These are phyloP conservation scores for Exobasidium cylindrosporum DNA, from an alignment of 1,284 basidiomycete species.

Conservation along the genomic window DNA sequence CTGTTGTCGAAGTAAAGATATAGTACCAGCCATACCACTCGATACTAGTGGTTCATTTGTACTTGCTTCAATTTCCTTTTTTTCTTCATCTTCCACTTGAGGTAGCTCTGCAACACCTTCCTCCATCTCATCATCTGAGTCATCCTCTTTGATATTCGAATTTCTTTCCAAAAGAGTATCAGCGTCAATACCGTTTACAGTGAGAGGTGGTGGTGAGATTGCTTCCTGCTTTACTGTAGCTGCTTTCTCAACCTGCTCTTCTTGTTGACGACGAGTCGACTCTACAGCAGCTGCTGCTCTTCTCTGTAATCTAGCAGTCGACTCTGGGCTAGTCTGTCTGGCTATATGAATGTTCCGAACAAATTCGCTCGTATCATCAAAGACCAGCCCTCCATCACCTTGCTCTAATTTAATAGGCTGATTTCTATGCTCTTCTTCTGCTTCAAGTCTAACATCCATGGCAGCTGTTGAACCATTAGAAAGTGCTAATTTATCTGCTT, in stretches of 20 bases:
- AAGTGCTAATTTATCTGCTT: constrained; percentile 59
- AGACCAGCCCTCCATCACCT: constrained; percentile 63
- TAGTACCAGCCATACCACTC: constrained; percentile 74
- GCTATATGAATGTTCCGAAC: constrained; percentile 75
- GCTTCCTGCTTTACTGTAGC: constrained; percentile 59
- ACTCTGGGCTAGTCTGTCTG: constrained; percentile 2
- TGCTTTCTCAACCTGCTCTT: constrained; percentile 9
- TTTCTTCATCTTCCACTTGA: constrained; percentile 55
- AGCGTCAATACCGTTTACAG: background rate
- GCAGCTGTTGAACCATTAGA: constrained; percentile 11
- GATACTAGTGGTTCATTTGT: constrained; percentile 27
- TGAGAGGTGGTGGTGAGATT: constrained; percentile 32
- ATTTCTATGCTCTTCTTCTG: background rate
- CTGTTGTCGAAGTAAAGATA: constrained; percentile 83
- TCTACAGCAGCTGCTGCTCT: background rate
- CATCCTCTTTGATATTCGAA: constrained; percentile 57
- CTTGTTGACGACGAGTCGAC: constrained; percentile 1
- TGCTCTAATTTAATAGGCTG: constrained; percentile 9
- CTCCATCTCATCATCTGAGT: constrained; percentile 56
- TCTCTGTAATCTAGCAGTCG: background rate
- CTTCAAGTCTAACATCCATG: background rate
- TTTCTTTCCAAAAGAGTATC: constrained; percentile 58
- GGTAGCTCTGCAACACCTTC: constrained; percentile 14
- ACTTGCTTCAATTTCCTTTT: constrained; percentile 18
- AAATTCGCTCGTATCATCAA: constrained; percentile 97